Base-by-base conservation (phyloP, 2,329 filamentous ascomycete species). In the Sporothrix euskadiensis region DNA sequence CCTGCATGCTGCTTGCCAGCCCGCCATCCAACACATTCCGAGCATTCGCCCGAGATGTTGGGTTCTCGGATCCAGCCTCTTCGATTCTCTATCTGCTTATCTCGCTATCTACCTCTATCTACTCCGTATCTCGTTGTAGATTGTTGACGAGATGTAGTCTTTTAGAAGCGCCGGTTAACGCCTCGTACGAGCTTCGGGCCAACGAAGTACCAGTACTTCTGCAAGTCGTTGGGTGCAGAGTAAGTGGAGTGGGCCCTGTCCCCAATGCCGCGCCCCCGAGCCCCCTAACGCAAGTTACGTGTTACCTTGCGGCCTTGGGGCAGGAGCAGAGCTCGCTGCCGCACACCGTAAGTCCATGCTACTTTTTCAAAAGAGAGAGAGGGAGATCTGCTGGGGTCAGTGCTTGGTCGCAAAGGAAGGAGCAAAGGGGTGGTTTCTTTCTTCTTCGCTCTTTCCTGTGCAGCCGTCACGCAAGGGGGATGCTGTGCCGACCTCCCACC, bases 401-500 rank as follows among this genome's bases (percentile, higher is more conserved):
- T 57, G 49, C 68, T 39, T 26, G 1, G 44, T 49, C 47, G 68
- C 68, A 70, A 47, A 49, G 69, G 57, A 52, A 71, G 39, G 69
- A 59, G n/a, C 69, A 59, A 56, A 30, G 68, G 66, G 68, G 68
- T 70, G 35, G 68, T 44, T 70, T 44, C 52, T 66, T 66, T 66
- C 61, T 26, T 47, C n/a, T 54, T 69, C 16, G 19, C 22, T 8
- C 4, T 35, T 68, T n/a, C 14, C 22, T 12, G 30, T 32, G 44
- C 63, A 66, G 39, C 63, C 22, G 30, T 3, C 10, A 61, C 22
- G 69, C 69, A 71, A 71, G 69, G 69, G 69, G 69, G n/a, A 30
- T 73, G 71, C 59, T 71, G 73, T 71, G 73, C 73, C 56, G 71
- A 69, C 73, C 41, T 72, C 4, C 14, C 35, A 35, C 44, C 14